phyloP scores from a whole-genome alignment of 164 flowering plant species.

The Cinnamomum chago region DNA sequence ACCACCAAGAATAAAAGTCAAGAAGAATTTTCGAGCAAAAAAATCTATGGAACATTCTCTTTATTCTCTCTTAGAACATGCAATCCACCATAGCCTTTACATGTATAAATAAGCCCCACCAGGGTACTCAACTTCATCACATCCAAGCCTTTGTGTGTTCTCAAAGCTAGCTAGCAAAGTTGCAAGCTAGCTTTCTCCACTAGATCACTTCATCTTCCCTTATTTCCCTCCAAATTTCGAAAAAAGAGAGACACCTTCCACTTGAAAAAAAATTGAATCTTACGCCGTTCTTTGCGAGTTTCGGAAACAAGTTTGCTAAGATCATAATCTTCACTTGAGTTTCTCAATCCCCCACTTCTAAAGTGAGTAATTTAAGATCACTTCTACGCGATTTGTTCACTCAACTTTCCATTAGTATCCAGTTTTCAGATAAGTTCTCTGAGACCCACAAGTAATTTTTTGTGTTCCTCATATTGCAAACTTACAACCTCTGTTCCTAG shows the following conservation, averaged over 20 bases:
- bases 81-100: background rate
- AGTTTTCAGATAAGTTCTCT: background rate
- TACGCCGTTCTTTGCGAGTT: background rate
- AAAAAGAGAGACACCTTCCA: background rate
- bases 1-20: background rate
- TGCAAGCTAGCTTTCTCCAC: background rate
- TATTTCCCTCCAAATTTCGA: background rate
- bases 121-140: background rate
- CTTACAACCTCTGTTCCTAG: background rate
- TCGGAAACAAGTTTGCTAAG: background rate
- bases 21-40: background rate
- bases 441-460: background rate
- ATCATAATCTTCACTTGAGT: background rate
- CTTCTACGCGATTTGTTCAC: background rate
- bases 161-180: conserved; percentile 1
- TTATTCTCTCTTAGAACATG: background rate
- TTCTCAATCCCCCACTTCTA: background rate
- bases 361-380: background rate
- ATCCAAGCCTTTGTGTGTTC: conserved; percentile 1
- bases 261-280: background rate
- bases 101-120: background rate
- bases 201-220: background rate
- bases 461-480: too few relatives aligned
- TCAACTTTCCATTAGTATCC: background rate
- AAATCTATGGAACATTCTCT: background rate